Conservation (phyloP, 495 filamentous ascomycete genomes). For the Cenococcum geophilum region DNA sequence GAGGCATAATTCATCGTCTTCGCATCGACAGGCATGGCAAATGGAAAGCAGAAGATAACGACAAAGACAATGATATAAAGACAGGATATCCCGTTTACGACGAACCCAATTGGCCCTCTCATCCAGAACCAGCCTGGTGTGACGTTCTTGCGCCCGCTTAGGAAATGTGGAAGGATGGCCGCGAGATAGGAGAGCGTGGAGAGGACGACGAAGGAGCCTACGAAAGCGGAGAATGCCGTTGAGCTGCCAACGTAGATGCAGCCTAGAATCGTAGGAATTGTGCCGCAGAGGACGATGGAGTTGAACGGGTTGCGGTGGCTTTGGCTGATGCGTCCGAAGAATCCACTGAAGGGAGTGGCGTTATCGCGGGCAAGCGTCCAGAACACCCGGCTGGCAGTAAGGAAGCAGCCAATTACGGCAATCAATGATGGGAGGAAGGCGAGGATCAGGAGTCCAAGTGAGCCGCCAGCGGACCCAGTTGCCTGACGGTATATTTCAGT, state of each 20-base stretch:
- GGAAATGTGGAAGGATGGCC: conserved; percentile 65
- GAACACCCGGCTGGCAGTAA: conserved; percentile 69
- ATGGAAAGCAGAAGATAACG: conserved; percentile 65
- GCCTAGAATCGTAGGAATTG: conserved; percentile 51
- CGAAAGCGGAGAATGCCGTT: conserved; percentile 68
- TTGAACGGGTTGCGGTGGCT: conserved; percentile 57
- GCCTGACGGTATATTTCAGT: conserved; percentile 72
- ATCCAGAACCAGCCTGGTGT: conserved; percentile 64
- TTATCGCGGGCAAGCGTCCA: conserved; percentile 76
- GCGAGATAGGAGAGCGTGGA: conserved; percentile 65
- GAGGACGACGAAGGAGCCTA: conserved; percentile 66
- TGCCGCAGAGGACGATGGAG: conserved; percentile 55
- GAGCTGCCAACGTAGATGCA: conserved; percentile 65
- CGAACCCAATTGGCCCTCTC: conserved; percentile 50
- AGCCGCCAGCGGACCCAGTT: conserved; percentile 51
- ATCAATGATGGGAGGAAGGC: conserved; percentile 57
- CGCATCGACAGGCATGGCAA: conserved; percentile 18
- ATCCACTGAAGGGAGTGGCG: conserved; percentile 47
- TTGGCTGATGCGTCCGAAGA: conserved; percentile 47
- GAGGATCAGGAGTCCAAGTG: conserved; percentile 61
- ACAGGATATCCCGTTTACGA: conserved; percentile 54
- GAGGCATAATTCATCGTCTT: conserved; percentile 30
- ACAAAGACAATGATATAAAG: conserved; percentile 63
- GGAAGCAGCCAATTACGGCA: conserved; percentile 57
- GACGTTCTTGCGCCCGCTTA: conserved; percentile 57